These are phyloP conservation scores for Microbotryum lychnidis-dioicae DNA, from an alignment of 1,284 basidiomycete species.

Conservation along the genomic window DNA sequence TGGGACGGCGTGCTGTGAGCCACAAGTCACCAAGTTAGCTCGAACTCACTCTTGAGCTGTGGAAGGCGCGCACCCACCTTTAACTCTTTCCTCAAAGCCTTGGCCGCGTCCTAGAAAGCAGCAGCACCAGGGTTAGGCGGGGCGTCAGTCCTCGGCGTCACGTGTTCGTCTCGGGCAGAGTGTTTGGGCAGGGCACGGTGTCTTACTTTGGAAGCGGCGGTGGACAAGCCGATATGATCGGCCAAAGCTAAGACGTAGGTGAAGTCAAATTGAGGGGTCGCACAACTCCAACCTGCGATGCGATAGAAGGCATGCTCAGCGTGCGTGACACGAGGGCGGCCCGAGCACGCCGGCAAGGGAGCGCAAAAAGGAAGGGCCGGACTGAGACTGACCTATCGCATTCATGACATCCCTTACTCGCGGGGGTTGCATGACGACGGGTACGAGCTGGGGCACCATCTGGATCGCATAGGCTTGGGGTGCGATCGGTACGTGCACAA, in stretches of 20 bases:
- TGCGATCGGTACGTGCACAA: neutral
- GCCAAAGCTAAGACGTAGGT: slow-evolving; percentile 16
- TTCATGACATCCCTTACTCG: slow-evolving; percentile 17
- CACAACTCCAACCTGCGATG: slow-evolving; percentile 20
- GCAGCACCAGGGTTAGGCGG: too few species aligned
- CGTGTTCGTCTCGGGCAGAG: too few species aligned
- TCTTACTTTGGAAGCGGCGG: slow-evolving; percentile 8
- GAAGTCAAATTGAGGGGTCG: slow-evolving; percentile 19
- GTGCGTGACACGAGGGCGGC: too few species aligned
- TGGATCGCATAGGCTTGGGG: neutral
- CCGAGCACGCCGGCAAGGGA: neutral
- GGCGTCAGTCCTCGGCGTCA: too few species aligned
- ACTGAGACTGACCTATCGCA: slow-evolving; percentile 20
- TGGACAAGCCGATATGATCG: slow-evolving; percentile 16
- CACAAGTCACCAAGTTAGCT: neutral
- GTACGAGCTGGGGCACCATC: neutral
- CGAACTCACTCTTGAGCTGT: neutral
- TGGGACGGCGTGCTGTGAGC: slow-evolving; percentile 24
- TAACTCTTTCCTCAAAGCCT: slow-evolving; percentile 27
- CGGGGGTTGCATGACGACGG: slow-evolving; percentile 9
- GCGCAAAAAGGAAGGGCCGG: neutral
- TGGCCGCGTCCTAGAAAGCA: slow-evolving; percentile 13
- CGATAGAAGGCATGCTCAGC: neutral
- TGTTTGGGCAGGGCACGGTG: too few species aligned
- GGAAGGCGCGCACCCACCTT: slow-evolving; percentile 5